Base-by-base conservation (phyloP, 768 basidiomycete genomes). In the Hypholoma fasciculare region DNA sequence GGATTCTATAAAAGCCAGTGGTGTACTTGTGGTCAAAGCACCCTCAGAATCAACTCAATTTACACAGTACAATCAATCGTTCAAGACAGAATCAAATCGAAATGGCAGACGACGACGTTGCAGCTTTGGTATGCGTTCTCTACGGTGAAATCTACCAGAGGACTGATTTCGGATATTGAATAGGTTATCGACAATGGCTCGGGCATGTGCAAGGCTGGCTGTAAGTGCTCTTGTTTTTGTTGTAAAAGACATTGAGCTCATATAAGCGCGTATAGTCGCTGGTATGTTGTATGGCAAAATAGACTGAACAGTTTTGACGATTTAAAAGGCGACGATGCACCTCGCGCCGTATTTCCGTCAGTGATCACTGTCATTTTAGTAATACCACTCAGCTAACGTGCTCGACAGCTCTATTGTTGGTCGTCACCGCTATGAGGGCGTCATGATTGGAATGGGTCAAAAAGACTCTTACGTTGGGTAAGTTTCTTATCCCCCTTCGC, bases 191-290 rank as follows among this genome's bases (percentile, higher is more conserved):
- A 94, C 78, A 92, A 92, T 74, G 94, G 93, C 70, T 98, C 96
- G 71, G 96, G 96, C 78, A 98, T 98, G 96, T 98, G 96, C 90
- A 98, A 98, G 82, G 96, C 96, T 86, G 96, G 97, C 78, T 94
- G 92, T 93, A 74, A 68, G 89, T 88, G 30, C 46, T 62, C 65
- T 66, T 58, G 54, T 43, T 30, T 54, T 54, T 58, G 44, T 23
- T 42, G 7, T 14, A 12, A 30, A 7, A 34, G 39, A 57, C 56
- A 23, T 19, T 46, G 26, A 36, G 42, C 66, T 69, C 16, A 70
- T 70, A 49, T 67, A 58, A 38, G 60, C 48, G 55, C 63, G 40
- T 65, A 57, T 67, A 88, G 87, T 88, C 76, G 85, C 87, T 81
- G 88, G 86, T 86, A 80, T 69, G 47, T 54, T 50, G 40, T 51